Percentiles rank a stretch among this genome's conserved stretches.
Conservation (phyloP, 495 filamentous ascomycete genomes). For the Aspergillus heteromorphus region DNA sequence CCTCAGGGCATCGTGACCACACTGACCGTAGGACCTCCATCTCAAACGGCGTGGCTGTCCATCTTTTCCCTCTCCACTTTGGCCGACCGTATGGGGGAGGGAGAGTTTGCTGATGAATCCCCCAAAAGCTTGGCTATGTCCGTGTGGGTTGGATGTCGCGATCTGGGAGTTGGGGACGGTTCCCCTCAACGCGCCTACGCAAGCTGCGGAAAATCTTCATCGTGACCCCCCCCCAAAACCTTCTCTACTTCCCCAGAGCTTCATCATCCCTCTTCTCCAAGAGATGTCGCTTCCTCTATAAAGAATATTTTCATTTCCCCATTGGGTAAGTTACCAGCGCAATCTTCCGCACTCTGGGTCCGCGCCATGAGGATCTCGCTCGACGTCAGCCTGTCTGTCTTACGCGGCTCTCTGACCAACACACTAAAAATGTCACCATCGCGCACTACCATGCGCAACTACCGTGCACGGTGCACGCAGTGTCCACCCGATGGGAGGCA, state of each 20-base stretch:
- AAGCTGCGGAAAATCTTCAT: conserved; percentile 8
- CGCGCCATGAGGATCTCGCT: conserved; percentile 9
- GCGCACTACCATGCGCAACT: conserved; percentile 10
- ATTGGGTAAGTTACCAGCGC: neutral
- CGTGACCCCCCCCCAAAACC: neutral
- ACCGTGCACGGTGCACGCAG: conserved; percentile 6
- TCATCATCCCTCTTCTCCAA: conserved; percentile 5
- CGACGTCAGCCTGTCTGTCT: conserved; percentile 16
- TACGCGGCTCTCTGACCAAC: conserved; percentile 25
- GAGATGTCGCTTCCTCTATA: neutral
- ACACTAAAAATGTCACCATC: conserved; percentile 15
- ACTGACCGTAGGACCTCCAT: no score
- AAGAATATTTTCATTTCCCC: neutral
- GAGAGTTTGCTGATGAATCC: conserved; percentile 15
- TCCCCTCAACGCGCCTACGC: conserved; percentile 10
- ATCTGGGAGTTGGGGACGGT: neutral
- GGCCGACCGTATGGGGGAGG: no score
- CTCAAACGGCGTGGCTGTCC: neutral
- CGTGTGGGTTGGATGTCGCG: conserved; percentile 10
- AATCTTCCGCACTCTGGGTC: neutral
- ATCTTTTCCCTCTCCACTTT: neutral
- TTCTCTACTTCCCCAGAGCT: no score
- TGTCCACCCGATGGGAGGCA: neutral
- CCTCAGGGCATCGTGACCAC: neutral
- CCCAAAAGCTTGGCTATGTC: conserved; percentile 16